These are phyloP conservation scores for Diplosphaera chodatii DNA, from an alignment of 139 green algal genomes.

Conservation along the genomic window DNA sequence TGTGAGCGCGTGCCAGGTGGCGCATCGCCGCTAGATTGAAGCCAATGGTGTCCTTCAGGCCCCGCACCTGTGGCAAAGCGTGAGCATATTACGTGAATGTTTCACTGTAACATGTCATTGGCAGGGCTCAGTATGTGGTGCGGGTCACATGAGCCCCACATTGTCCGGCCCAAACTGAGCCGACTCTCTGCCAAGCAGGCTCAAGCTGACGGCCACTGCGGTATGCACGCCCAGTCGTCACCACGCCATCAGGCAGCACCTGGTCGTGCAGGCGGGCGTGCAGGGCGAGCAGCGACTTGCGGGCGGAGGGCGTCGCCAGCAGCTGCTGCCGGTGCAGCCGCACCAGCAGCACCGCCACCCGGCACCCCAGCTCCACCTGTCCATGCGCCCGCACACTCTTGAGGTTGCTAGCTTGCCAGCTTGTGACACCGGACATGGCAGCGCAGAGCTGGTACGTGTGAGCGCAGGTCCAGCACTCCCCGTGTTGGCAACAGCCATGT, in stretches of 20 bases:
- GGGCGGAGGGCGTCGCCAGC: conserved; percentile 53
- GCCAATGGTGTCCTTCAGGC: conserved; percentile 73
- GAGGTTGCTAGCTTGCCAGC: too few relatives aligned
- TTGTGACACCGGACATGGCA: too few relatives aligned
- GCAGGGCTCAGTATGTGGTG: too few relatives aligned
- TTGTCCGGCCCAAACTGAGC: too few relatives aligned
- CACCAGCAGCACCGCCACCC: conserved; percentile 60
- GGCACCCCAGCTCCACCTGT: conserved; percentile 55
- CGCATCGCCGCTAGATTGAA: conserved; percentile 85
- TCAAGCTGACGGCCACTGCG: too few relatives aligned
- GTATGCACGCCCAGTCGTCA: neutral
- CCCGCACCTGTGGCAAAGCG: conserved; percentile 35
- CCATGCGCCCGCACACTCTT: too few relatives aligned
- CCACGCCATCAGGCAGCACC: conserved; percentile 2
- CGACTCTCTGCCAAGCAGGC: too few relatives aligned
- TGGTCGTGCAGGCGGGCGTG: conserved; percentile 45
- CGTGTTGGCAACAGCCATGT: too few relatives aligned
- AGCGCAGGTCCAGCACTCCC: too few relatives aligned
- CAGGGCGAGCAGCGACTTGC: conserved; percentile 56
- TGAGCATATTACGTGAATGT: neutral
- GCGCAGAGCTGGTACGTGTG: too few relatives aligned
- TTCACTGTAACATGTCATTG: neutral
- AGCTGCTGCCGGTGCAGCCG: conserved; percentile 82
- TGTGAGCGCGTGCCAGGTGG: conserved; percentile 41
- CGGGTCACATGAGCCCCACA: too few relatives aligned